Evolutionary conservation across 768 basidiomycete species (phyloP).

Genomic region (Auricularia heimuer): DNA sequence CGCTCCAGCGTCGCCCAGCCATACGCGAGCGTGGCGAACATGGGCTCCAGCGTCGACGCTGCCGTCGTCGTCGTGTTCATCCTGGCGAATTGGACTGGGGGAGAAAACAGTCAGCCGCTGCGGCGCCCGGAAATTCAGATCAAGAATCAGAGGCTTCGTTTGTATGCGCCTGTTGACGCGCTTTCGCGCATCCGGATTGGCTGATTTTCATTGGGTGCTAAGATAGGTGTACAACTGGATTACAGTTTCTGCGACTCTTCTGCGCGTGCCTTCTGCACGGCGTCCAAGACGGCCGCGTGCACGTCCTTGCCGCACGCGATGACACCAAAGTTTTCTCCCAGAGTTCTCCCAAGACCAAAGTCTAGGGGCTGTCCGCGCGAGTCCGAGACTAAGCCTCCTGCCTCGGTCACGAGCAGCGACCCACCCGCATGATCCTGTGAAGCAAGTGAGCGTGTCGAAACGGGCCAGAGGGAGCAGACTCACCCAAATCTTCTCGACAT

Average conservation of each 20-base stretch:
- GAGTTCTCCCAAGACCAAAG: conserved; percentile 78
- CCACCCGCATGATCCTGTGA: conserved; percentile 85
- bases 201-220: no score
- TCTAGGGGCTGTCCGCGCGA: conserved; percentile 68
- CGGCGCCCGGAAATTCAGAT: neutral
- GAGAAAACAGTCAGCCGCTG: neutral
- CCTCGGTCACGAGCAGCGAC: conserved; percentile 72
- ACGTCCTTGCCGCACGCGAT: conserved; percentile 69
- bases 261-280: conserved; percentile 51
- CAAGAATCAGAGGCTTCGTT: no score
- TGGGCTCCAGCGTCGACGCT: conserved; percentile 32
- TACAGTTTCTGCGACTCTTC: conserved; percentile 15
- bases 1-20: conserved; percentile 49
- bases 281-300: conserved; percentile 60
- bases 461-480: conserved; percentile 10
- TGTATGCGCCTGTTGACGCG: no score
- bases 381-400: conserved; percentile 83
- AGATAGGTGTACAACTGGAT: neutral
- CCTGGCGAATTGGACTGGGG: neutral
- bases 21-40: conserved; percentile 58
- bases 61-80: neutral
- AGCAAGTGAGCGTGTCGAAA: neutral
- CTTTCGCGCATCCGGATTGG: no score
- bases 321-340: conserved; percentile 81
- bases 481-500: conserved; percentile 96